Base-by-base conservation (phyloP, 2,329 filamentous ascomycete species). In the Orbilia brochopaga region DNA sequence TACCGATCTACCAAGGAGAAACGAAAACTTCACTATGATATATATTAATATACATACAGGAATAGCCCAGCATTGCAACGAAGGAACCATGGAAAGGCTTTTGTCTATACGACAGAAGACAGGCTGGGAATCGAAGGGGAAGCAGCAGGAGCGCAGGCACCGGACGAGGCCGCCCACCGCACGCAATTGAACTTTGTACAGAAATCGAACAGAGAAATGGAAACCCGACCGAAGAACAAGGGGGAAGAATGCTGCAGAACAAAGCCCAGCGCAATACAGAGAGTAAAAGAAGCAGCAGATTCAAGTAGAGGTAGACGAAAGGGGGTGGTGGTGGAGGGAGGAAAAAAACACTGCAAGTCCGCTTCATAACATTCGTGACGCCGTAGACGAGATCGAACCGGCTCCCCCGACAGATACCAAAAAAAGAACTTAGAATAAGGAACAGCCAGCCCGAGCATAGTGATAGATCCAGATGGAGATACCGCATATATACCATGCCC, bases 331-430 rank as follows among this genome's bases (percentile, higher is more conserved):
- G n/a, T 17, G 15, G 37, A 42, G 27, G 21, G 24, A 53, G 50
- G 23, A 10, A 54, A n/a, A 35, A 30, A 54, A 52, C 24, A 15
- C 2, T 17, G 21, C 32, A 58, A 58, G 51, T 65, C 48, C 65
- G 65, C 65, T 69, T 69, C 65, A 69, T 69, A 63, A 69, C 57
- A 42, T 69, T 69, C 65, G 52, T 69, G 65, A 69, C 65, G 57
- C 65, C 65, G 35, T 69, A 56, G 44, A 69, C 52, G 13, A 61
- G 24, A 30, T 27, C 27, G 24, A 37, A 59, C 48, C 56, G 19
- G 42, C 15, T 58, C 40, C 24, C 37, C 37, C 37, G 37, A 40
- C 2, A 23, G 2, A 7, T 13, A 19, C 53, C n/a, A 23, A 23
- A 10, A 58, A 24, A 32, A 30, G 40, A 24, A 11, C 21, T 10